Base-by-base conservation (phyloP, 441 rosid species). In the Capsella rubella region DNA sequence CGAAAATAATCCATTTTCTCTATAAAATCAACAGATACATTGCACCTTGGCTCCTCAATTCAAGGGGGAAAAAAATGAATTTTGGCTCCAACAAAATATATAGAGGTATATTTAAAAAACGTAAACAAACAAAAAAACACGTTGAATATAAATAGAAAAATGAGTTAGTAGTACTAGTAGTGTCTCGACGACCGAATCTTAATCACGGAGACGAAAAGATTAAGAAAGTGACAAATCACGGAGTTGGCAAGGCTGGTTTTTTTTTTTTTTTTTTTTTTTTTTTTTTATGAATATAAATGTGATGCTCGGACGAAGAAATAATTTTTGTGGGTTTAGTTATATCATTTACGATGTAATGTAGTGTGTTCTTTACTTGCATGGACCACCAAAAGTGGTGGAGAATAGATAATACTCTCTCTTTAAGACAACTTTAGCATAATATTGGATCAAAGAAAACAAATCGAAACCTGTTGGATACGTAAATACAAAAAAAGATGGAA, bases 11-110 rank as follows among this genome's bases (percentile, higher is more conserved):
- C 11, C 2, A 40, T 13, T 60, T 40, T 42, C 15, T 7, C 28
- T 51, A 60, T 25, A 21, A 60, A 25, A 60, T 59, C 18, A 27
- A 6, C 50, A 25, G 31, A 60, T 60, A 6, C 65, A 60, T 60
- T 61, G 75, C 61, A 40, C 27, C 16, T 71, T 2, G 43, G 61
- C 51, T 51, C 11, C 31, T 51, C 25, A 71, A 12, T 8, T 8
- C 59, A 13, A 45, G 31, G 60, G 3, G 4, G 14, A 11, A 13
- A 27, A 27, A 60, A 13, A 1, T 32, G 7, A n/a, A 13, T 10
- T 34, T 4, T 47, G 37, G 8, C 56, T 69, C 29, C 5, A 47
- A 28, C 39, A 58, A 34, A 4, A 56, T 34, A n/a, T 8, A n/a
- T 27, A 3, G n/a, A 5, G 32, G 8, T 35, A 25, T 12, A 52